Evolutionary conservation across 2,329 filamentous ascomycete genomes (phyloP).

Genomic region (Parafenestella ontariensis): DNA sequence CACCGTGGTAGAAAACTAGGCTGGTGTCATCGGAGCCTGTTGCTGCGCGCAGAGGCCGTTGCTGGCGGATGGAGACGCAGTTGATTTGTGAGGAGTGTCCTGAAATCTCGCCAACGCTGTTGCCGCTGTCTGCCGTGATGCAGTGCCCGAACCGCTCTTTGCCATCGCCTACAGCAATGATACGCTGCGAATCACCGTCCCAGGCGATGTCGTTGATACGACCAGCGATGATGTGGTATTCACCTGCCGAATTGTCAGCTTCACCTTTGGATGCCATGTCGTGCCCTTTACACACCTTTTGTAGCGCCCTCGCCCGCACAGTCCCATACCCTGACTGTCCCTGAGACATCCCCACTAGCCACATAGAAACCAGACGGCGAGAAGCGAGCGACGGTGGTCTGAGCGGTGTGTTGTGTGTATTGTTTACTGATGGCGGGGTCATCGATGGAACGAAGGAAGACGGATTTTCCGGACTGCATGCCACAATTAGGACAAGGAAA

Average conservation of each 20-base stretch:
- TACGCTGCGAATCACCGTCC: conserved; percentile 95
- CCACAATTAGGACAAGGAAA: conserved; percentile 10
- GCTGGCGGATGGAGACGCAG: conserved; percentile 84
- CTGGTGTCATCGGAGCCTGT: conserved; percentile 90
- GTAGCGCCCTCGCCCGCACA: conserved; percentile 83
- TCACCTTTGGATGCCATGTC: conserved; percentile 14
- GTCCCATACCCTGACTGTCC: conserved; percentile 91
- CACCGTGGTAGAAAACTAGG: conserved; percentile 90
- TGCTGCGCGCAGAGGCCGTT: conserved; percentile 87
- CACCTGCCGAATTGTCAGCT: conserved; percentile 60
- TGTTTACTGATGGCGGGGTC: conserved; percentile 83
- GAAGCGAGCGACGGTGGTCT: conserved; percentile 92
- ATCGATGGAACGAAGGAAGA: conserved; percentile 95
- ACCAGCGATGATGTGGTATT: conserved; percentile 93
- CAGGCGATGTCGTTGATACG: conserved; percentile 96
- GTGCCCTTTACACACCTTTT: conserved; percentile 61
- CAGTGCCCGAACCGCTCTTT: conserved; percentile 93
- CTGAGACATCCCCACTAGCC: conserved; percentile 86
- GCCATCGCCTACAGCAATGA: conserved; percentile 95
- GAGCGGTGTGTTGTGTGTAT: conserved; percentile 88
- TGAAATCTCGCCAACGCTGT: conserved; percentile 91
- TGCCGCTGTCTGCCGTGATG: conserved; percentile 89
- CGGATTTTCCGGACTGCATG: conserved; percentile 85
- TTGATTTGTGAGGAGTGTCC: conserved; percentile 94
- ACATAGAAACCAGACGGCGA: conserved; percentile 94